A percentile compares a stretch with the other conserved stretches of the same genome.
phyloP scores from a whole-genome alignment of 1,284 basidiomycete species.

The Mixia osmundae region DNA sequence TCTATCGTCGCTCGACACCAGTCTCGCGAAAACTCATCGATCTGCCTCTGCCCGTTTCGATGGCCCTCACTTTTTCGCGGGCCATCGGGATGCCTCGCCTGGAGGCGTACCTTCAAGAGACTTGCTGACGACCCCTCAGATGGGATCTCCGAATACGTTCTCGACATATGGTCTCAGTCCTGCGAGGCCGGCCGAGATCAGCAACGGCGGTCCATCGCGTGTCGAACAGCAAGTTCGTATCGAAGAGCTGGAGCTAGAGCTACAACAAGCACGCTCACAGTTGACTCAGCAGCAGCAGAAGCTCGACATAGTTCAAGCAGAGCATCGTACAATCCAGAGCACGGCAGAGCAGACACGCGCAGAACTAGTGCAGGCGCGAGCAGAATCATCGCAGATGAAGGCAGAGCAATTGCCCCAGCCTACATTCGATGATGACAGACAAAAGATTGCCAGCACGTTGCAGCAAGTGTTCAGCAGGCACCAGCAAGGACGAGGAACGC shows the following conservation, averaged over 20 bases:
- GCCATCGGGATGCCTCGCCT: conserved; percentile 7
- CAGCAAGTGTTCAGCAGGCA: too few species aligned
- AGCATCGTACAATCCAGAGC: too few species aligned
- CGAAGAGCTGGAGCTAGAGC: background rate
- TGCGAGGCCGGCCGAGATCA: conserved; percentile 2
- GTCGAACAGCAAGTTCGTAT: background rate
- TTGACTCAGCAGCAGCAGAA: too few species aligned
- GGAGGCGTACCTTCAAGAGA: background rate
- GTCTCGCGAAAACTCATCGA: background rate
- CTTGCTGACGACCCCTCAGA: background rate
- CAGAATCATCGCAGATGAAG: too few species aligned
- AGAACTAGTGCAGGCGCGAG: too few species aligned
- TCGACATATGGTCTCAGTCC: background rate
- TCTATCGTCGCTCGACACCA: background rate
- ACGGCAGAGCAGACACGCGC: too few species aligned
- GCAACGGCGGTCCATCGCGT: background rate
- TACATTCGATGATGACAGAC: too few species aligned
- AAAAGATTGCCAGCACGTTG: too few species aligned
- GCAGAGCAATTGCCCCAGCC: too few species aligned
- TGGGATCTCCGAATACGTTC: background rate
- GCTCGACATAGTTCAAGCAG: too few species aligned
- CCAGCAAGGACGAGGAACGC: too few species aligned
- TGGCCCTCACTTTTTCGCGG: conserved; percentile 10
- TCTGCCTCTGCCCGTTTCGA: conserved; percentile 5
- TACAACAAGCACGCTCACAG: too few species aligned